A percentile compares a stretch with the other conserved stretches of the same genome.
phyloP scores from a whole-genome alignment of 148 eudicot species.

The Fagopyrum homotropicum region DNA sequence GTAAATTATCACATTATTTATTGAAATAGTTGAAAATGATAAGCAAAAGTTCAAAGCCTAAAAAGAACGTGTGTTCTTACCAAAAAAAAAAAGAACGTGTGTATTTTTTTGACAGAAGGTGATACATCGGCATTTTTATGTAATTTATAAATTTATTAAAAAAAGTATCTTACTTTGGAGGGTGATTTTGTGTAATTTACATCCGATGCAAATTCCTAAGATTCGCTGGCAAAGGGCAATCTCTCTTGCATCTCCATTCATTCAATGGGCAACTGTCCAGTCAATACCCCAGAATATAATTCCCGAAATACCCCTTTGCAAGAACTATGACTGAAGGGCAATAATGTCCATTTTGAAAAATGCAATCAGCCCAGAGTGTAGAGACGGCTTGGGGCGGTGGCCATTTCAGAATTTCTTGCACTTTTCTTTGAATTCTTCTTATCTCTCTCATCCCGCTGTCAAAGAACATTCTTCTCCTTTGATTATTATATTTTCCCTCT shows the following conservation, averaged over 20 bases:
- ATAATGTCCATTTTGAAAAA: background rate
- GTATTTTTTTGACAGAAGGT: no score
- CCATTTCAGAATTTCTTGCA: background rate
- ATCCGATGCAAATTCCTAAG: background rate
- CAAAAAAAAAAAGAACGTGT: no score
- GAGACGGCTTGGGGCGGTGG: background rate
- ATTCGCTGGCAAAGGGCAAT: conserved; percentile 4
- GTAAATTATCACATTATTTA: no score
- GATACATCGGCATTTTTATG: no score
- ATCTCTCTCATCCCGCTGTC: background rate
- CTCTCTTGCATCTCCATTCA: conserved; percentile 5
- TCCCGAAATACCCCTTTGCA: background rate
- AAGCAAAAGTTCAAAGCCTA: no score
- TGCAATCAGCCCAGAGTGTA: background rate
- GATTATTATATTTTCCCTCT: background rate
- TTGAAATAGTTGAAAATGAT: no score
- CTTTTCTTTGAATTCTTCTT: conserved; percentile 1
- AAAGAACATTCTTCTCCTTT: conserved; percentile 4
- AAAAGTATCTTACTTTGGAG: no score
- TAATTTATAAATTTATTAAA: no score
- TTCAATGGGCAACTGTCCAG: conserved; percentile 3
- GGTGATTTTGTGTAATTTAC: no score
- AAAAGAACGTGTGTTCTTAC: no score
- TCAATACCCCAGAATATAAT: background rate
- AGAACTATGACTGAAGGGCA: background rate